These are phyloP conservation scores for Alternaria sp. DNA, from an alignment of 2,329 filamentous ascomycete genomes.

Conservation along the genomic window DNA sequence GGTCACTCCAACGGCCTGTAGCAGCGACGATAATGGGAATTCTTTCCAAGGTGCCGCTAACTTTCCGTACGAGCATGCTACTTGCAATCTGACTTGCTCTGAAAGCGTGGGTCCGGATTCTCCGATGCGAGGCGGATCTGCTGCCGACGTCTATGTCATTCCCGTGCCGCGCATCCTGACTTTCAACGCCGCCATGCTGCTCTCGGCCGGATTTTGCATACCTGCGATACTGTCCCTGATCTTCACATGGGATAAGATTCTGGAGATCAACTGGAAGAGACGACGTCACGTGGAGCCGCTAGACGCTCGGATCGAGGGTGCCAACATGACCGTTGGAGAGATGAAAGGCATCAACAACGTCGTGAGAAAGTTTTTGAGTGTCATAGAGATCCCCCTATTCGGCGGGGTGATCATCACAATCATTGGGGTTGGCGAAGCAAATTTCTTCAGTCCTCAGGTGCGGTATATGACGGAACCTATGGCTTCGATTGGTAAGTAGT, in stretches of 20 bases:
- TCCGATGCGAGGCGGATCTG: slow-evolving; percentile 61
- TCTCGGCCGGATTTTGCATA: slow-evolving; percentile 69
- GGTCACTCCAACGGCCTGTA: slow-evolving; percentile 54
- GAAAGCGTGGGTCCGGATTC: slow-evolving; percentile 58
- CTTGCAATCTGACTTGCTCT: slow-evolving; percentile 59
- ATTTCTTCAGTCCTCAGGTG: slow-evolving; percentile 66
- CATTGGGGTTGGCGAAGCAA: slow-evolving; percentile 66
- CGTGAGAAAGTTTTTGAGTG: slow-evolving; percentile 45
- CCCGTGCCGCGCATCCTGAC: slow-evolving; percentile 62
- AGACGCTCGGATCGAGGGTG: slow-evolving; percentile 58
- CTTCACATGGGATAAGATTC: slow-evolving; percentile 69
- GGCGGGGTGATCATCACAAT: slow-evolving; percentile 64
- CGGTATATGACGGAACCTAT: slow-evolving; percentile 68
- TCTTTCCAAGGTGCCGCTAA: slow-evolving; percentile 45
- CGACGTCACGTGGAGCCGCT: slow-evolving; percentile 45
- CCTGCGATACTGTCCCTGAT: slow-evolving; percentile 67
- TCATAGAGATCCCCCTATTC: slow-evolving; percentile 66
- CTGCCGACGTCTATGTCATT: slow-evolving; percentile 68
- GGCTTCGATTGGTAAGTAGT: slow-evolving; percentile 57
- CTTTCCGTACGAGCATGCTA: slow-evolving; percentile 55
- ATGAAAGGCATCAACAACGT: slow-evolving; percentile 54
- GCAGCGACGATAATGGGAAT: slow-evolving; percentile 46
- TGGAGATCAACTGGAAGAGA: slow-evolving; percentile 66
- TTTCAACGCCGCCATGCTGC: slow-evolving; percentile 65
- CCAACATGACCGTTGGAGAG: slow-evolving; percentile 59